These are phyloP conservation scores for Diatrype stigma DNA, from an alignment of 2,329 filamentous ascomycete genomes.

Conservation along the genomic window DNA sequence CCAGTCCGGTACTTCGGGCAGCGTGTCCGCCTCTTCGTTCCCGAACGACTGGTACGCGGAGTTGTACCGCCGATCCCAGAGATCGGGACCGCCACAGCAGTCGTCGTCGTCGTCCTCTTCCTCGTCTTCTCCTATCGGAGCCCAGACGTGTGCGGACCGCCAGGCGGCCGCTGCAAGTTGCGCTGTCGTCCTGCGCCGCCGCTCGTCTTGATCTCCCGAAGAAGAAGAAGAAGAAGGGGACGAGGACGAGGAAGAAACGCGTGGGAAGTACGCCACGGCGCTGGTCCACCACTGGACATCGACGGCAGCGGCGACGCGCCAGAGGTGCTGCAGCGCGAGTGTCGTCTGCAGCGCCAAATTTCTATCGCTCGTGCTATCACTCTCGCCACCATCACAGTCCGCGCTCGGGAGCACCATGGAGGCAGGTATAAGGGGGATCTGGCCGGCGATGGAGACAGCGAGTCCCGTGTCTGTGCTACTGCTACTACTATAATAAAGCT, in stretches of 20 bases:
- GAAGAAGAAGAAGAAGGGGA: conserved; percentile 23
- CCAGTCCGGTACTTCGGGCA: conserved; percentile 47
- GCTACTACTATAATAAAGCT: too few species aligned
- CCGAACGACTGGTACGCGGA: conserved; percentile 41
- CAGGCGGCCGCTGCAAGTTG: conserved; percentile 43
- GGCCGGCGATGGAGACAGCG: conserved; percentile 71
- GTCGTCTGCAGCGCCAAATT: conserved; percentile 56
- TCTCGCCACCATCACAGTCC: conserved; percentile 21
- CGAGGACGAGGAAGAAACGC: too few species aligned
- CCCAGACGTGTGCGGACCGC: conserved; percentile 38
- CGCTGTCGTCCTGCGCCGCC: too few species aligned
- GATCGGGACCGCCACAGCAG: conserved; percentile 47
- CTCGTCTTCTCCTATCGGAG: conserved; percentile 20
- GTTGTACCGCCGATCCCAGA: conserved; percentile 65
- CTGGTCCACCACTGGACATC: conserved; percentile 71
- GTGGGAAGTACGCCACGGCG: conserved; percentile 69
- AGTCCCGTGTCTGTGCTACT: conserved; percentile 7
- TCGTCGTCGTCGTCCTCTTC: conserved; percentile 47
- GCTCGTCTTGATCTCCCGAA: conserved; percentile 8
- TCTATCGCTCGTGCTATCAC: too few species aligned
- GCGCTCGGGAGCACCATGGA: conserved; percentile 66
- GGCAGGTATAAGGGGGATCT: conserved; percentile 81
- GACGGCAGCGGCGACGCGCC: conserved; percentile 72
- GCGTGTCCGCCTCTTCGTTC: conserved; percentile 16
- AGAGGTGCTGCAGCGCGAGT: conserved; percentile 83